phyloP scores from a whole-genome alignment of 2,329 filamentous ascomycete species.

The Clonostachys rosea region DNA sequence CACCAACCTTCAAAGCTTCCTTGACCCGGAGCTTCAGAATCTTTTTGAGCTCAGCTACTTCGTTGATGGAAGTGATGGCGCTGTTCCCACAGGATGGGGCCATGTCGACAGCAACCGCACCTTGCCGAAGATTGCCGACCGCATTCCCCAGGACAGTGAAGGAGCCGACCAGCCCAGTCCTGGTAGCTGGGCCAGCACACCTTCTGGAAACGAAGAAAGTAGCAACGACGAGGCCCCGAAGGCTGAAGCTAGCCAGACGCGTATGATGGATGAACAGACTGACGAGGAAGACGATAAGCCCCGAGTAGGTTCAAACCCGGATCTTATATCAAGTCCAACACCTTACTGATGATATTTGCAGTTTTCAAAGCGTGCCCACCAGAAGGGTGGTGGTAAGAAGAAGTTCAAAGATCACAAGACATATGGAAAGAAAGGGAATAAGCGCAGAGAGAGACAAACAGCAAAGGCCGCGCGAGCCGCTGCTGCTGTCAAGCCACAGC shows the following conservation, averaged over 20 bases:
- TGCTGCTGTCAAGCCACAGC: conserved; percentile 21
- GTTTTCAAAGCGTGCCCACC: conserved; percentile 10
- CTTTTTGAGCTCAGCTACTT: conserved; percentile 76
- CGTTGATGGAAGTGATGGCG: conserved; percentile 41
- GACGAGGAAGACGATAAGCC: conserved; percentile 41
- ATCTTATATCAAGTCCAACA: background rate
- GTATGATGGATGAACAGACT: conserved; percentile 55
- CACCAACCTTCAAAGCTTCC: conserved; percentile 44
- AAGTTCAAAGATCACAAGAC: conserved; percentile 39
- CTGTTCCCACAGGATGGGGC: conserved; percentile 68
- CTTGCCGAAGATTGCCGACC: conserved; percentile 47
- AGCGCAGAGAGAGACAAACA: conserved; percentile 37
- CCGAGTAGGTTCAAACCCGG: conserved; percentile 1
- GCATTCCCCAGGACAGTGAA: conserved; percentile 41
- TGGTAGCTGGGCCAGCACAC: conserved; percentile 38
- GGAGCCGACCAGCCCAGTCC: conserved; percentile 32
- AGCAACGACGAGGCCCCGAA: conserved; percentile 43
- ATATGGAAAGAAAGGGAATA: conserved; percentile 44
- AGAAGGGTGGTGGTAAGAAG: conserved; percentile 32
- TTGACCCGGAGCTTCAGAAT: conserved; percentile 60
- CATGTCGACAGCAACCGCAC: conserved; percentile 49
- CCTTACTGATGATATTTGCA: conserved; percentile 3
- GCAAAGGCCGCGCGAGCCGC: conserved; percentile 22
- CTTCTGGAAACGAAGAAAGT: conserved; percentile 45
- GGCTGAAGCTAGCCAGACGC: conserved; percentile 30